Evolutionary conservation across 352 stramenopile genomes (phyloP).

Genomic region (Pythium brachiatum): DNA sequence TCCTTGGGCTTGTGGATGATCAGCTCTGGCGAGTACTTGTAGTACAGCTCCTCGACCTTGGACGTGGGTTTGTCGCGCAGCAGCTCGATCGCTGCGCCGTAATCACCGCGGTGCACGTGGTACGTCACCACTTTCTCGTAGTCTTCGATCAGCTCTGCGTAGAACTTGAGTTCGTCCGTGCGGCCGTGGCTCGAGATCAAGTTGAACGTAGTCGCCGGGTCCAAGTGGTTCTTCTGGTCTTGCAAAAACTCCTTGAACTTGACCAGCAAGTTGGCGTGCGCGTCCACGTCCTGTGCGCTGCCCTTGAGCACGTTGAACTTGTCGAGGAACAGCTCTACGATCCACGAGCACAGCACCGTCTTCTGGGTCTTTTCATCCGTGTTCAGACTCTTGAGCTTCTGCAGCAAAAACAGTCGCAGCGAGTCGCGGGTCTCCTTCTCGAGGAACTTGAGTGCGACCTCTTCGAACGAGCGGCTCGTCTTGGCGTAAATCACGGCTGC

Average conservation of each 20-base stretch:
- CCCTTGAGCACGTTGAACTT: slow-evolving; percentile 88
- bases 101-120: slow-evolving; percentile 89
- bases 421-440: slow-evolving; percentile 82
- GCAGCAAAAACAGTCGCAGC: slow-evolving; percentile 84
- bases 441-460: slow-evolving; percentile 90
- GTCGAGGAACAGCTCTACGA: slow-evolving; percentile 92
- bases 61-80: slow-evolving; percentile 85
- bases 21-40: slow-evolving; percentile 93
- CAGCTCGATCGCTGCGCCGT: slow-evolving; percentile 86
- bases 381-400: slow-evolving; percentile 85
- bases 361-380: slow-evolving; percentile 89
- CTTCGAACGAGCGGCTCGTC: slow-evolving; percentile 88
- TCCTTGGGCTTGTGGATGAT: slow-evolving; percentile 91
- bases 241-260: slow-evolving; percentile 93
- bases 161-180: slow-evolving; percentile 91
- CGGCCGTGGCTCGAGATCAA: slow-evolving; percentile 91
- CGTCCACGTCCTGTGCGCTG: slow-evolving; percentile 80
- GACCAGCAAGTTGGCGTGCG: slow-evolving; percentile 82
- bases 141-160: slow-evolving; percentile 91
- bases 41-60: slow-evolving; percentile 92
- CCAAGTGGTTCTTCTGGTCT: slow-evolving; percentile 83
- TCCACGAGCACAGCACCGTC: slow-evolving; percentile 92
- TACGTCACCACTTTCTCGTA: slow-evolving; percentile 94
- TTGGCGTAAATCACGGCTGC: slow-evolving; percentile 89
- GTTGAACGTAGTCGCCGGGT: slow-evolving; percentile 90